phyloP scores from a whole-genome alignment of 148 eudicot genomes.

The Silene latifolia region DNA sequence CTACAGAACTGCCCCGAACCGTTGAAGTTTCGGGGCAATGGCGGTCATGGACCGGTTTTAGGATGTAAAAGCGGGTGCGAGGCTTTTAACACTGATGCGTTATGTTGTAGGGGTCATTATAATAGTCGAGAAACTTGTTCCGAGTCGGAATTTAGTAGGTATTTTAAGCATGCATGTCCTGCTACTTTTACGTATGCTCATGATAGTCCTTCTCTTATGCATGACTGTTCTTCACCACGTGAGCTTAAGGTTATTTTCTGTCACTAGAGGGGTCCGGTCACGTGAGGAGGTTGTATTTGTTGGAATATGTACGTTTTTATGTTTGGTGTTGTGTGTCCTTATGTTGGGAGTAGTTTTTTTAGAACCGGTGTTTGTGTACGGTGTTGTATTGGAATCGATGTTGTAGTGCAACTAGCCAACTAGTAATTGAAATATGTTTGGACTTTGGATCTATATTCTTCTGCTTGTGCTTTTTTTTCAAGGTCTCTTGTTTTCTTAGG shows the following conservation, averaged over 20 bases:
- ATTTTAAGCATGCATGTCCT: conserved; percentile 77
- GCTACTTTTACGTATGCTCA: conserved; percentile 79
- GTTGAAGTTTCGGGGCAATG: conserved; percentile 33
- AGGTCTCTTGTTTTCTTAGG: no score
- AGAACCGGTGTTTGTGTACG: no score
- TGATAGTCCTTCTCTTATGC: conserved; percentile 81
- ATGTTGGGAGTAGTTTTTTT: no score
- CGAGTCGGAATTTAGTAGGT: conserved; percentile 47
- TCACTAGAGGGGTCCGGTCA: conserved; percentile 33
- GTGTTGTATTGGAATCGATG: no score
- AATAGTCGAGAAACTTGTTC: conserved; percentile 54
- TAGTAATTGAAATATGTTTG: no score
- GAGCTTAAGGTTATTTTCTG: conserved; percentile 98
- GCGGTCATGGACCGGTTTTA: conserved; percentile 39
- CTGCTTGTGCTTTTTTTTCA: no score
- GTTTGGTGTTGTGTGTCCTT: no score
- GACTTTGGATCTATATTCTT: no score
- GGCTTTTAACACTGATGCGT: conserved; percentile 63
- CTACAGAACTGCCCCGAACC: conserved; percentile 45
- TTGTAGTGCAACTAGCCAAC: no score
- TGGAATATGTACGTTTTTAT: no score
- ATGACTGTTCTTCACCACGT: conserved; percentile 81
- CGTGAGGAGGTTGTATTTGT: no score
- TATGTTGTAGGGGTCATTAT: conserved; percentile 59
- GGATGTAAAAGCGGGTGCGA: conserved; percentile 89